A percentile compares a stretch with the other conserved stretches of the same genome.
Evolutionary conservation across 164 flowering plant species (phyloP).

Genomic region (Dillenia suffruticosa): DNA sequence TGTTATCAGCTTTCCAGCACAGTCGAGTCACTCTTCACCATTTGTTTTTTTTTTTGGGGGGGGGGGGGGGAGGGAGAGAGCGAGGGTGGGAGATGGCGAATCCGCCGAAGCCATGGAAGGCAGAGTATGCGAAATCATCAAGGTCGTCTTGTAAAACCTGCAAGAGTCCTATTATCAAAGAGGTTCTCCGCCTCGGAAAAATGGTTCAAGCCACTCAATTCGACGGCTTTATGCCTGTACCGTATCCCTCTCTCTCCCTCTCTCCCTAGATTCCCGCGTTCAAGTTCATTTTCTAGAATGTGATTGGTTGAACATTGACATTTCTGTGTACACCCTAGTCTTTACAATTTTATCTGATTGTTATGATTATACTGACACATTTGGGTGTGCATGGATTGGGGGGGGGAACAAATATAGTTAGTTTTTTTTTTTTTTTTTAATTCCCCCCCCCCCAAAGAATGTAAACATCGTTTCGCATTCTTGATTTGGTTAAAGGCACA

Average conservation of each 20-base stretch:
- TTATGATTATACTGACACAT: no score
- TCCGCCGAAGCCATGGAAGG: slow-evolving; percentile 89
- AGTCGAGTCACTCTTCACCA: no score
- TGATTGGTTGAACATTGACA: neutral
- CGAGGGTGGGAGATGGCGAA: slow-evolving; percentile 47
- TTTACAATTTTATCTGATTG: no score
- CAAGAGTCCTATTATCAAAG: slow-evolving; percentile 64
- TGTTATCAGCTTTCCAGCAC: no score
- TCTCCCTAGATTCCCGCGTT: neutral
- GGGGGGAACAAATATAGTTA: no score
- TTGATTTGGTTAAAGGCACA: no score
- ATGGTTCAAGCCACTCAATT: slow-evolving; percentile 85
- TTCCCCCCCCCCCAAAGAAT: no score
- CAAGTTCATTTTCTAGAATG: neutral
- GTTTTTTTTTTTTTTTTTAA: no score
- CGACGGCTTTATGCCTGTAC: slow-evolving; percentile 96
- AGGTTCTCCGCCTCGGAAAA: slow-evolving; percentile 72
- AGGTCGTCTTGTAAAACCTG: slow-evolving; percentile 90
- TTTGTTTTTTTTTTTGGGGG: no score
- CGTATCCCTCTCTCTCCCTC: neutral
- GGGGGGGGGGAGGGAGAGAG: slow-evolving; percentile 7
- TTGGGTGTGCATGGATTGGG: no score
- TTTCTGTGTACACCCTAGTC: neutral
- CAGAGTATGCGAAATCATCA: slow-evolving; percentile 88
- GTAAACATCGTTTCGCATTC: no score